phyloP scores from a whole-genome alignment of 2,329 filamentous ascomycete species.

The Colletotrichum sp. region DNA sequence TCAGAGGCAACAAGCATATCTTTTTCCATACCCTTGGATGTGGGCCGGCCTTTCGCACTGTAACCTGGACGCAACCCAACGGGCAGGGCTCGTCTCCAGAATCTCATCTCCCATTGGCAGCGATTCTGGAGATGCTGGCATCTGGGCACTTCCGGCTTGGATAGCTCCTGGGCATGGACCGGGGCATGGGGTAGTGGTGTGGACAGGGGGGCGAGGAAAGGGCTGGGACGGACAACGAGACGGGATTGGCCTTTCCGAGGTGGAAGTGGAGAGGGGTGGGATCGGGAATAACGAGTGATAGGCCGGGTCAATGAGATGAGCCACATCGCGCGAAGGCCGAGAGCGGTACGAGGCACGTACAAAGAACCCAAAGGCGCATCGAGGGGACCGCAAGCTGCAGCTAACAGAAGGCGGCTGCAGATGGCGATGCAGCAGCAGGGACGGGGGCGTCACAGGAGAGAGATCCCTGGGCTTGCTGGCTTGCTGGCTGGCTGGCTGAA shows the following conservation, averaged over 20 bases:
- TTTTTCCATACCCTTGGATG: not conserved
- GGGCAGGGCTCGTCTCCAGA: not conserved
- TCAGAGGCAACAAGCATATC: not conserved
- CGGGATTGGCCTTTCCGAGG: constrained; percentile 1
- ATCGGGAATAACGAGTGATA: constrained; percentile 3
- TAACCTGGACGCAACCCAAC: constrained; percentile 1
- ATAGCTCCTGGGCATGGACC: constrained; percentile 6
- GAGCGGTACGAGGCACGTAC: constrained; percentile 6
- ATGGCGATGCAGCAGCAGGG: constrained; percentile 9
- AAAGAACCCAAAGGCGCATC: not conserved
- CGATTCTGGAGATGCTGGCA: constrained; percentile 1
- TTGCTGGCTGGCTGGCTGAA: not conserved
- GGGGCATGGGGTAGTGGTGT: not conserved
- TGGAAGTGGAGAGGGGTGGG: not conserved
- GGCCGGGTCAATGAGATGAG: not conserved
- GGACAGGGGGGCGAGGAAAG: not conserved
- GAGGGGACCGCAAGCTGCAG: not conserved
- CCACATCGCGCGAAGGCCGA: constrained; percentile 1
- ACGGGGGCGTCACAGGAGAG: not conserved
- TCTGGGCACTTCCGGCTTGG: not conserved
- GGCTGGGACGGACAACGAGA: not conserved
- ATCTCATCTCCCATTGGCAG: not conserved
- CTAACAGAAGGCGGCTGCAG: not conserved
- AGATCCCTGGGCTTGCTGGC: constrained; percentile 6
- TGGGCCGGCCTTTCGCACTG: constrained; percentile 4